Percentiles rank a stretch among this genome's conserved stretches.
Conservation (phyloP, 2,329 filamentous ascomycete genomes). For the Aspergillus sp. region DNA sequence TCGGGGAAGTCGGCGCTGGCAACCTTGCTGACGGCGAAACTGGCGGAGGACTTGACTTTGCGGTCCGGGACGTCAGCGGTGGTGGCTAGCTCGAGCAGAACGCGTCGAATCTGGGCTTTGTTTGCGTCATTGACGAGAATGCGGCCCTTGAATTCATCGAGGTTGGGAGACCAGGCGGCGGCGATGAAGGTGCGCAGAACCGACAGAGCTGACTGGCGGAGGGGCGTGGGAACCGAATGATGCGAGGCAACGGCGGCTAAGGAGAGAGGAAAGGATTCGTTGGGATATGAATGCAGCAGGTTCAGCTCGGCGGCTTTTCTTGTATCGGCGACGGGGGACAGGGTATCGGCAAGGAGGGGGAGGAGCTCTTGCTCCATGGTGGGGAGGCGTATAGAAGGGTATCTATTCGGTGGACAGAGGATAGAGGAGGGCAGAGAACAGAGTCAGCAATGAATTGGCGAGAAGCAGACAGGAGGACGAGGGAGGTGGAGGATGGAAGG, state of each 20-base stretch:
- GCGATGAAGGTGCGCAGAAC: conserved; percentile 75
- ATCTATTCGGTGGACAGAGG: conserved; percentile 1
- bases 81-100: conserved; percentile 68
- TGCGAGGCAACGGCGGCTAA: conserved; percentile 75
- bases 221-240: conserved; percentile 58
- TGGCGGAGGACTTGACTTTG: conserved; percentile 81
- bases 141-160: conserved; percentile 59
- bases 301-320: conserved; percentile 82
- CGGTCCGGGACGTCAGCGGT: conserved; percentile 62
- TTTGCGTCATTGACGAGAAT: conserved; percentile 62
- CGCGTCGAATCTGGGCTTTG: conserved; percentile 63
- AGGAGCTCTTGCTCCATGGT: conserved; percentile 88
- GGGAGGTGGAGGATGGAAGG: no score
- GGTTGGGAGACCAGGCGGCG: conserved; percentile 69
- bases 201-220: conserved; percentile 75
- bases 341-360: conserved; percentile 76
- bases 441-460: conserved; percentile 2
- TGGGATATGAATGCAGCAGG: conserved; percentile 59
- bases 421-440: conserved; percentile 5
- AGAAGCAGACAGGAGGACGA: no score
- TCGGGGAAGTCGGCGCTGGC: conserved; percentile 89
- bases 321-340: conserved; percentile 63
- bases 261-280: conserved; percentile 64
- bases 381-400: conserved; percentile 2
- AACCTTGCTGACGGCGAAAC: conserved; percentile 86